Evolutionary conservation across 2,329 filamentous ascomycete species (phyloP).

Genomic region (Fusarium sp.): DNA sequence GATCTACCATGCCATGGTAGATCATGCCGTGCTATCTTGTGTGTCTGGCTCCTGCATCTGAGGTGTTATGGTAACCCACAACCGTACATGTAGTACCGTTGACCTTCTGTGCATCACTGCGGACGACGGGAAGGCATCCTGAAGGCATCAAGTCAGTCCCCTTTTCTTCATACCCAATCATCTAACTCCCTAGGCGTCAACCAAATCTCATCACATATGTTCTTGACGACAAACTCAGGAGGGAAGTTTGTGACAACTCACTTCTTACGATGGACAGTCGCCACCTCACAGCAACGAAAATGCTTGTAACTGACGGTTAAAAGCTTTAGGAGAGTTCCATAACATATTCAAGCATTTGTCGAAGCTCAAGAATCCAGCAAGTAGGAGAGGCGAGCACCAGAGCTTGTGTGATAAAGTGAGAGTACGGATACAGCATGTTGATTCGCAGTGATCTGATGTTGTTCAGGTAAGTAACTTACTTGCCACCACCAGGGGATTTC

Average conservation of each 20-base stretch:
- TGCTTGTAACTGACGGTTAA: conserved; percentile 28
- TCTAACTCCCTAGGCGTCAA: not conserved
- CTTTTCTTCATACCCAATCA: not conserved
- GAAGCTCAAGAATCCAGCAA: conserved; percentile 1
- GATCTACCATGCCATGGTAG: conserved; percentile 17
- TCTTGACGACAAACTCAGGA: not conserved
- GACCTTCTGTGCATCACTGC: not conserved
- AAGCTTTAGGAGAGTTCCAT: conserved; percentile 21
- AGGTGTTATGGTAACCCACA: conserved; percentile 19
- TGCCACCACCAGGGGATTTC: not conserved
- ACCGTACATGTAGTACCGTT: not conserved
- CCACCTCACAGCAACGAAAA: conserved; percentile 9
- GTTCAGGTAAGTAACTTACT: not conserved
- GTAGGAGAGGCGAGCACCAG: not conserved
- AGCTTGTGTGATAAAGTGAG: not conserved
- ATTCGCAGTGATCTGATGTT: conserved; percentile 26
- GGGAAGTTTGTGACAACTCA: conserved; percentile 19
- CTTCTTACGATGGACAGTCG: conserved; percentile 3
- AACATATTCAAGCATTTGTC: conserved; percentile 29
- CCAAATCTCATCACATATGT: conserved; percentile 10
- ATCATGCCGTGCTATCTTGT: conserved; percentile 22
- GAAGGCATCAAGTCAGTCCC: conserved; percentile 13
- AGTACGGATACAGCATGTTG: not conserved
- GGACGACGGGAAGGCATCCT: conserved; percentile 7
- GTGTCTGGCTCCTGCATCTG: conserved; percentile 23